Evolutionary conservation across 2,329 filamentous ascomycete genomes (phyloP).

Genomic region (Epichloe brachyelytri): DNA sequence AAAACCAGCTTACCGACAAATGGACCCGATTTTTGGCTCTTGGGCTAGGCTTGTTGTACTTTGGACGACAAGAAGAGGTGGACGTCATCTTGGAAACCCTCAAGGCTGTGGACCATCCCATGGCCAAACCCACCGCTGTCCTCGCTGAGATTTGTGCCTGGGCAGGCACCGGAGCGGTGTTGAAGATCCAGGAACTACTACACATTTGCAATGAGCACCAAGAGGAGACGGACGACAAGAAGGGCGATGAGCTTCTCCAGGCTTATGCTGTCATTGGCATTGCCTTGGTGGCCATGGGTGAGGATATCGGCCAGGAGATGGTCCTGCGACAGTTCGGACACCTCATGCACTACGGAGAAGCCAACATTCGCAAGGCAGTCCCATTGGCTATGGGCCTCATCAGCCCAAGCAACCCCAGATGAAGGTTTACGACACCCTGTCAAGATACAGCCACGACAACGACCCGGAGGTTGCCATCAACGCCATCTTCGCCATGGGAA

Average conservation of each 20-base stretch:
- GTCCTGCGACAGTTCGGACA: slow-evolving; percentile 94
- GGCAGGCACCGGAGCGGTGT: slow-evolving; percentile 91
- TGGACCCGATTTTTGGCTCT: slow-evolving; percentile 96
- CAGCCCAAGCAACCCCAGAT: slow-evolving; percentile 96
- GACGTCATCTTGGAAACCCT: slow-evolving; percentile 94
- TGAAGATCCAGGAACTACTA: slow-evolving; percentile 93
- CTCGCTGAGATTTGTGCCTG: slow-evolving; percentile 94
- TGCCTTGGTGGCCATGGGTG: slow-evolving; percentile 91
- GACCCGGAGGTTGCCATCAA: slow-evolving; percentile 98
- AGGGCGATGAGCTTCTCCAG: slow-evolving; percentile 88
- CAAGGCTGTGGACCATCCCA: slow-evolving; percentile 92
- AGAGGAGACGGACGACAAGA: slow-evolving; percentile 88
- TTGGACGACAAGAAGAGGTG: slow-evolving; percentile 96
- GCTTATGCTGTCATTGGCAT: slow-evolving; percentile 92
- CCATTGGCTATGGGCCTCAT: slow-evolving; percentile 93
- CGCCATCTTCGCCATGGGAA: slow-evolving; percentile 97
- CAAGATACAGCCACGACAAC: slow-evolving; percentile 95
- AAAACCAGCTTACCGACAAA: slow-evolving; percentile 89
- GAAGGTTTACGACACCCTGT: slow-evolving; percentile 98
- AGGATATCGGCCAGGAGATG: slow-evolving; percentile 98
- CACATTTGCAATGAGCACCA: slow-evolving; percentile 98
- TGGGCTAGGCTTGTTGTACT: slow-evolving; percentile 85
- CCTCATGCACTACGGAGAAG: slow-evolving; percentile 96
- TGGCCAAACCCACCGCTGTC: slow-evolving; percentile 90
- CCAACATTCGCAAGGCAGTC: slow-evolving; percentile 93